phyloP scores from a whole-genome alignment of 768 basidiomycete species.

The Terana coerulea region DNA sequence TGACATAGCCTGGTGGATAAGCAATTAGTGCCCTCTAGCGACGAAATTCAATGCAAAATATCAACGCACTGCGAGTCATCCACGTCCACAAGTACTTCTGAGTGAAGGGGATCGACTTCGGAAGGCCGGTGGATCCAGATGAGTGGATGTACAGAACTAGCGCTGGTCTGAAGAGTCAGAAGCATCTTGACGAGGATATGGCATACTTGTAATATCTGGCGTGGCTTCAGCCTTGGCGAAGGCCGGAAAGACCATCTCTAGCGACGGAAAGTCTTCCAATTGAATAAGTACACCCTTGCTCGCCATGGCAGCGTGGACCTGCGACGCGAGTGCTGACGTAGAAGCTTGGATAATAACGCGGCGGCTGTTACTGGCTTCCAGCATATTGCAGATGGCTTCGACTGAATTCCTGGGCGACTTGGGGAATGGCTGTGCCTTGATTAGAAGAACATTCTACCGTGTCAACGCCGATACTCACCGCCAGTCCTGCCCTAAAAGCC shows the following conservation, averaged over 20 bases:
- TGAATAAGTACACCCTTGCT: background rate
- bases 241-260: too few species aligned
- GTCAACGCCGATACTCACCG: too few species aligned
- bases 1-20: conserved; percentile 1
- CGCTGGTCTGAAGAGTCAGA: background rate
- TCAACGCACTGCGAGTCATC: conserved; percentile 6
- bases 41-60: too few species aligned
- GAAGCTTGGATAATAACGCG: conserved; percentile 13
- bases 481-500: conserved; percentile 8
- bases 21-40: background rate
- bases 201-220: too few species aligned
- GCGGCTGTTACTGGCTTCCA: conserved; percentile 13
- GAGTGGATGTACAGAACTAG: conserved; percentile 16
- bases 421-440: too few species aligned
- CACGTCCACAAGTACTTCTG: conserved; percentile 13
- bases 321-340: too few species aligned
- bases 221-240: too few species aligned
- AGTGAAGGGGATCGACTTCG: conserved; percentile 20
- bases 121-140: conserved; percentile 23
- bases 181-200: background rate
- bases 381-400: conserved; percentile 12
- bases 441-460: background rate
- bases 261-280: conserved; percentile 10
- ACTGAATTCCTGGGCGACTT: conserved; percentile 8
- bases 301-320: conserved; percentile 12